Evolutionary conservation across 2,329 filamentous ascomycete genomes (phyloP), one percentile per base, ranked within the genome.

Genomic region (Cladophialophora immunda): DNA sequence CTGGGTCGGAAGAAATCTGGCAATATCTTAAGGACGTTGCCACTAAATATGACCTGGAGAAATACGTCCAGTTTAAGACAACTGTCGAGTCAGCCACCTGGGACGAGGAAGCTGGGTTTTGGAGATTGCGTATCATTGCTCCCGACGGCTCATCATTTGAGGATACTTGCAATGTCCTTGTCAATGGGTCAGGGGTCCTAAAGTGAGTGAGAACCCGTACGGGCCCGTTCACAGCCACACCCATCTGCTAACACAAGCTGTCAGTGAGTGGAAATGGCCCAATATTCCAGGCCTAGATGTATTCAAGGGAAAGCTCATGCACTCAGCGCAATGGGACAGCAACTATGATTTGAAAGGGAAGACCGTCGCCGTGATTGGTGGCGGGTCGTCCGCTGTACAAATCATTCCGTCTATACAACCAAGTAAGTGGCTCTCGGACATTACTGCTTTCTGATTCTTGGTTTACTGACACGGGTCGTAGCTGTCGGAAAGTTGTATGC

Each of bases 261-360:
- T 0, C 56, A 68, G 71, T 70, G 82, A 82, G 66, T 84, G 80
- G 76, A 78, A 80, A 62, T 84, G 82, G 80, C 86, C 86, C 0
- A 79, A 81, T 19, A 81, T 88, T 22, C 80, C 82, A 0, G 87
- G 86, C 0, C 67, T 85, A 0, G 72, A 81, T 1, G 77, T 76
- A n/a, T 90, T 87, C 76, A 76, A 81, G 61, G 87, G 86, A 11
- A 74, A 77, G 11, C 75, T 87, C 4, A 80, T 88, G 58, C 87
- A 89, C 72, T 84, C 85, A 0, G 83, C 87, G 1, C 78, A 81
- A 50, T 90, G 86, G 86, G 81, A 85, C 1, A 75, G 83, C 5
- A 79, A 82, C 27, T 77, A 85, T 13, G 79, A 85, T 19, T 74
- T 86, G 9, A 74, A 73, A 2, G 81, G 77, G 32, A 85, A 85